These are phyloP conservation scores for Emmonsiellopsis sp. DNA, from an alignment of 2,329 filamentous ascomycete genomes.

Conservation along the genomic window DNA sequence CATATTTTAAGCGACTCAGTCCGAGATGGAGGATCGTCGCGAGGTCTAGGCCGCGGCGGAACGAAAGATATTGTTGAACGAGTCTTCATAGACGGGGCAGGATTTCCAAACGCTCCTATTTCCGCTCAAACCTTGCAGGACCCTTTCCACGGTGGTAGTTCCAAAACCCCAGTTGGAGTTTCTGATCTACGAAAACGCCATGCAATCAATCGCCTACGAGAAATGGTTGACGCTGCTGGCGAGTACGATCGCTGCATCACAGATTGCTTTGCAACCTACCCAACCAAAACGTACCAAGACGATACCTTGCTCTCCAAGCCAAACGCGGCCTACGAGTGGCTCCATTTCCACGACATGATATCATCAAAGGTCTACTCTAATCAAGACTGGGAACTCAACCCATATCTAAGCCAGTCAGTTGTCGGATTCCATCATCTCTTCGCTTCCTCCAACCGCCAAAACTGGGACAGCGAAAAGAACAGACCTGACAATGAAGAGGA, in stretches of 20 bases:
- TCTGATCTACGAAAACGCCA: constrained; percentile 51
- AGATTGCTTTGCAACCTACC: constrained; percentile 78
- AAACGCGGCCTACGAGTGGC: constrained; percentile 80
- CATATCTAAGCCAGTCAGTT: constrained; percentile 78
- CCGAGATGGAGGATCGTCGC: constrained; percentile 44
- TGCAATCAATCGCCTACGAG: constrained; percentile 49
- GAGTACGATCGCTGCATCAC: constrained; percentile 54
- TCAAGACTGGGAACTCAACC: constrained; percentile 86
- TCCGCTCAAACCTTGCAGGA: constrained; percentile 30
- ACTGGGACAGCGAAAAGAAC: constrained; percentile 37
- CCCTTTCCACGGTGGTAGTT: constrained; percentile 19
- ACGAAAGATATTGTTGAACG: constrained; percentile 57
- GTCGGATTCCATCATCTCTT: constrained; percentile 90
- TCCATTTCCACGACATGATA: constrained; percentile 82
- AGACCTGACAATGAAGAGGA: constrained; percentile 34
- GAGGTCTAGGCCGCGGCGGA: constrained; percentile 54
- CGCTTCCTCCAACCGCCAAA: constrained; percentile 55
- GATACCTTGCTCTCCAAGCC: constrained; percentile 87
- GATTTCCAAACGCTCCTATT: constrained; percentile 42
- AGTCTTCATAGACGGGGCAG: constrained; percentile 57
- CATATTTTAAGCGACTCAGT: constrained; percentile 46
- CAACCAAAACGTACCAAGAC: constrained; percentile 82
- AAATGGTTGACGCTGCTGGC: constrained; percentile 55
- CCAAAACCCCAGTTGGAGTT: constrained; percentile 42
- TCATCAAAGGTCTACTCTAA: constrained; percentile 69